phyloP scores from a whole-genome alignment of 2,329 filamentous ascomycete species.

The Westerdykella aurantiaca region DNA sequence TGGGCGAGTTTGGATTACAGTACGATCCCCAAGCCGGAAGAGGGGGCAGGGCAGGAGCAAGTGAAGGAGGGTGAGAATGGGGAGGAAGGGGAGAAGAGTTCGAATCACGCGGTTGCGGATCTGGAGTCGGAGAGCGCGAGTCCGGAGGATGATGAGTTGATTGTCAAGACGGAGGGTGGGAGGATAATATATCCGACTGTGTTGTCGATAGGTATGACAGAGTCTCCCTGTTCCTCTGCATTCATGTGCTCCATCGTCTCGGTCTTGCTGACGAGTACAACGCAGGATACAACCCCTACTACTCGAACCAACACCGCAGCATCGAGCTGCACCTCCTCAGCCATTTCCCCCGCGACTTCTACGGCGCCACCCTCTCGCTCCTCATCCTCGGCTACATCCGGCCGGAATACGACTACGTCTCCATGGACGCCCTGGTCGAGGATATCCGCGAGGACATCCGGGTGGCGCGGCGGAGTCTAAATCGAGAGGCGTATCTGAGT shows the following conservation, averaged over 20 bases:
- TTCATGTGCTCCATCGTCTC: background rate
- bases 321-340: constrained; percentile 90
- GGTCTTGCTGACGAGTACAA: constrained; percentile 1
- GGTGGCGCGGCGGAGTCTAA: constrained; percentile 69
- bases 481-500: constrained; percentile 53
- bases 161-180: background rate
- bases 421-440: constrained; percentile 72
- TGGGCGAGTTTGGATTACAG: constrained; percentile 67
- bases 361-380: constrained; percentile 71
- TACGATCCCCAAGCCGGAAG: constrained; percentile 23
- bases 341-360: constrained; percentile 74
- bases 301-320: constrained; percentile 80
- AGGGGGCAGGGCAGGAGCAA: constrained; percentile 14
- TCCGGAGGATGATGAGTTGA: background rate
- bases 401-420: constrained; percentile 82
- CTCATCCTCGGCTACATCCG: constrained; percentile 82
- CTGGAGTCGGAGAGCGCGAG: constrained; percentile 6
- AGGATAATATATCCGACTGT: constrained; percentile 27
- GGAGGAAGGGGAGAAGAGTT: constrained; percentile 9
- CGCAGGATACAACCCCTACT: constrained; percentile 94
- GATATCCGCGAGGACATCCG: constrained; percentile 88
- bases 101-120: constrained; percentile 24
- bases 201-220: constrained; percentile 15
- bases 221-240: background rate
- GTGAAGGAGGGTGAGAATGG: constrained; percentile 2